Evolutionary conservation across 1,284 basidiomycete genomes (phyloP).

Genomic region (Ustilago loliicola): DNA sequence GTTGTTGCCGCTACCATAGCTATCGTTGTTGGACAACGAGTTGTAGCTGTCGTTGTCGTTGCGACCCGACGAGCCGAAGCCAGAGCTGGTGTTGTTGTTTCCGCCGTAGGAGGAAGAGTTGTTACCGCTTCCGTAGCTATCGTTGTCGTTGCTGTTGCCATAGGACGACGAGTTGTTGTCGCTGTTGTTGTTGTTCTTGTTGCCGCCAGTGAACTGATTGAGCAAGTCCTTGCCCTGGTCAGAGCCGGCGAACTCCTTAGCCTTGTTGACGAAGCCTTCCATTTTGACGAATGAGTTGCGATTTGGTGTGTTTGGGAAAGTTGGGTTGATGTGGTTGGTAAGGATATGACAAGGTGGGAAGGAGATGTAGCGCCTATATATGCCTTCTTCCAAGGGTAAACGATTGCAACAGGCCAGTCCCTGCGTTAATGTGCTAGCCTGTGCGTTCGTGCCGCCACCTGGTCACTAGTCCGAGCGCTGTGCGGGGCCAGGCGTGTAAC

Average conservation of each 20-base stretch:
- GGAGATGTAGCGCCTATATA: background rate
- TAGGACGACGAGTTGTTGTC: background rate
- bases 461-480: no score
- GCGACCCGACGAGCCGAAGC: slow-evolving; percentile 15
- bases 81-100: slow-evolving; percentile 17
- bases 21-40: slow-evolving; percentile 24
- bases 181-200: slow-evolving; percentile 36
- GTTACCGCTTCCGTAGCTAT: slow-evolving; percentile 15
- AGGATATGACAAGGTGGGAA: background rate
- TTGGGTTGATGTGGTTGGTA: background rate
- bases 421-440: background rate
- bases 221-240: slow-evolving; percentile 53
- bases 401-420: background rate
- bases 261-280: slow-evolving; percentile 63
- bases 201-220: slow-evolving; percentile 48
- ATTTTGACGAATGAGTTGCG: slow-evolving; percentile 32
- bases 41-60: slow-evolving; percentile 27
- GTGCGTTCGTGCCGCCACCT: background rate
- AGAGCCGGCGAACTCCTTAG: slow-evolving; percentile 58
- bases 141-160: slow-evolving; percentile 15
- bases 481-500: no score
- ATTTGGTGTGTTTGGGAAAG: background rate
- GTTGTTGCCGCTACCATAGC: slow-evolving; percentile 16
- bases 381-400: background rate
- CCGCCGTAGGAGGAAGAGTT: background rate